Base-by-base conservation (phyloP, 805 yeast species). In the Metschnikowia aberdeeniae region DNA sequence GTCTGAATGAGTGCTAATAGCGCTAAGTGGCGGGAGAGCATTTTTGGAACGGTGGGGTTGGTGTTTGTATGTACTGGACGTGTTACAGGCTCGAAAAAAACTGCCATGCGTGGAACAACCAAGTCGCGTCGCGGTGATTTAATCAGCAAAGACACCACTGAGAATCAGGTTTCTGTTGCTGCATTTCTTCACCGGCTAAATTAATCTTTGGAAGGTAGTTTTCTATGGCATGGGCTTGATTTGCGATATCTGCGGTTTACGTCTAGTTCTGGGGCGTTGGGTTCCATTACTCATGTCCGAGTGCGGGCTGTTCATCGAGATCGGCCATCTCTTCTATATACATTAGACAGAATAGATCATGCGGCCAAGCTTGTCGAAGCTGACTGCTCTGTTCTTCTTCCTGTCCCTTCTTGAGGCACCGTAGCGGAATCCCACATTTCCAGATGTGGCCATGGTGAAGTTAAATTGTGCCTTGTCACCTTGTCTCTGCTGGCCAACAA, bases 321-420 rank as follows among this genome's bases (percentile, higher is more conserved):
- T 28, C 13, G 27, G 9, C 13, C 7, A n/a, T 28, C 36, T 19
- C 12, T 9, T 13, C 28, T 40, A 33, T 40, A 17, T 40, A 40
- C 36, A 40, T 36, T 34, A 45, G 34, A 53, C 50, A 36, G 57
- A 52, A 54, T 70, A 69, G 32, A 69, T 62, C 71, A 72, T 82
- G 56, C 76, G 77, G 57, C 95, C 95, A 46, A 75, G 70, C 54
- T 80, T 77, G 59, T 84, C 83, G 63, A 75, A 86, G 2, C 83
- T 86, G 55, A 86, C 73, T 54, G 75, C 78, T 67, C 98, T 81
- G 63, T 88, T 84, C 61, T 83, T 86, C 77, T 84, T 88, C 58
- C 80, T 83, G 67, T 92, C 98, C 71, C 97, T 87, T 54, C 83
- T 76, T 14, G 89, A 78, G 34, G 89, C 87, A 67, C 98, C 98